Base-by-base conservation (phyloP, 768 basidiomycete species). In the Tricholoma sp. region DNA sequence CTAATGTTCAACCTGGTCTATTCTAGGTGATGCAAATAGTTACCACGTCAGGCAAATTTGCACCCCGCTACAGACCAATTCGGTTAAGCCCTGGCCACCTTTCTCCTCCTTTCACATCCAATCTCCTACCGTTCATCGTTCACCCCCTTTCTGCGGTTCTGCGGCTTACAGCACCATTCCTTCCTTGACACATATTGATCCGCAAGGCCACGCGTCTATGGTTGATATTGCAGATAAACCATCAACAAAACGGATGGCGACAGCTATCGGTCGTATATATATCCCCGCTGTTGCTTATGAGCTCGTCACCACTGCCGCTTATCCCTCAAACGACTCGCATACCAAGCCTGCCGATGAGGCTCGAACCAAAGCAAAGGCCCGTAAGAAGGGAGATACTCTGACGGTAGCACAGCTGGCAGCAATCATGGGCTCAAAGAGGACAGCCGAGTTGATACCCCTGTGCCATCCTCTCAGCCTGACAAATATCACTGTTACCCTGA, bases 381-480 rank as follows among this genome's bases (percentile, higher is more conserved):
- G 74, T 37, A 66, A 71, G 37, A 91, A 91, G 68, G 89, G 89
- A 10, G 83, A 90, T 65, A 80, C 81, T 7, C 74, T 91, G 36
- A 84, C 84, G 12, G 81, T 89, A 15, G 89, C 89, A 20, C 90
- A 94, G 63, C 74, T 96, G 20, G 91, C 93, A 6, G 93, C 83
- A 15, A 89, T 94, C 66, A 92, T 92, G 85, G 93, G 81, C 9
- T 83, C 87, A 56, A 96, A 96, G 68, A 84, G 83, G 59, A 95
- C 93, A 1, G 76, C 89, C 24, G 83, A 84, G 36, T 77, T 95
- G 45, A 94, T 96, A 52, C 93, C 93, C 9, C 76, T 96, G 13
- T 96, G 93, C 64, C 93, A 96, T 69, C 87, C 91, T 2, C 74
- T 96, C n/a, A 68, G 78, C 17, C 74, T 95, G 31, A 84, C 86